These are phyloP conservation scores for Medicago lupulina DNA, from an alignment of 306 rosid species.

Conservation along the genomic window DNA sequence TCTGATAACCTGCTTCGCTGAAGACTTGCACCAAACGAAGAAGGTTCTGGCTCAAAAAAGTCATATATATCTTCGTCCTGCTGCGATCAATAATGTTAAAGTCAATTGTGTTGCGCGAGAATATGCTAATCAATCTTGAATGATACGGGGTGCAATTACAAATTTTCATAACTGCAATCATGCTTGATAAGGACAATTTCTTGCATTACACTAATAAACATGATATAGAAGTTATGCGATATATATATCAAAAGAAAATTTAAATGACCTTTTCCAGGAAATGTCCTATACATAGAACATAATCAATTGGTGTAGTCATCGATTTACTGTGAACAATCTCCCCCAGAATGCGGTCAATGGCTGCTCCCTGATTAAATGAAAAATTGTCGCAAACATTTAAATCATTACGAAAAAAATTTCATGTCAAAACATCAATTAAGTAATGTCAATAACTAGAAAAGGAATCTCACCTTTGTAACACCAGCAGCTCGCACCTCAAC, in stretches of 20 bases:
- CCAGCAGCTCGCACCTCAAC: conserved; percentile 97
- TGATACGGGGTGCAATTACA: not conserved
- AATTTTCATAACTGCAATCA: conserved; percentile 2
- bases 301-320: conserved; percentile 90
- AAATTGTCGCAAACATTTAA: conserved; percentile 12
- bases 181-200: conserved; percentile 11
- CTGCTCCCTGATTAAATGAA: conserved; percentile 77
- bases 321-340: conserved; percentile 95
- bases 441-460: conserved; percentile 16
- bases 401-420: conserved; percentile 17
- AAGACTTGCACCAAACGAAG: conserved; percentile 47
- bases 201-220: conserved; percentile 32
- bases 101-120: conserved; percentile 24
- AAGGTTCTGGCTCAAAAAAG: conserved; percentile 94
- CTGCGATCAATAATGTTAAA: conserved; percentile 31
- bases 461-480: conserved; percentile 79
- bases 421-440: conserved; percentile 5
- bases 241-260: conserved; percentile 18
- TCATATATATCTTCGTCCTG: conserved; percentile 97
- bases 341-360: conserved; percentile 93
- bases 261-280: conserved; percentile 87
- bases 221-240: conserved; percentile 2
- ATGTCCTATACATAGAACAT: conserved; percentile 89
- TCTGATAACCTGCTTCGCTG: conserved; percentile 66
- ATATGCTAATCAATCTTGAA: conserved; percentile 8